Conservation (phyloP, 306 rosid species). For the Luffa acutangula region DNA sequence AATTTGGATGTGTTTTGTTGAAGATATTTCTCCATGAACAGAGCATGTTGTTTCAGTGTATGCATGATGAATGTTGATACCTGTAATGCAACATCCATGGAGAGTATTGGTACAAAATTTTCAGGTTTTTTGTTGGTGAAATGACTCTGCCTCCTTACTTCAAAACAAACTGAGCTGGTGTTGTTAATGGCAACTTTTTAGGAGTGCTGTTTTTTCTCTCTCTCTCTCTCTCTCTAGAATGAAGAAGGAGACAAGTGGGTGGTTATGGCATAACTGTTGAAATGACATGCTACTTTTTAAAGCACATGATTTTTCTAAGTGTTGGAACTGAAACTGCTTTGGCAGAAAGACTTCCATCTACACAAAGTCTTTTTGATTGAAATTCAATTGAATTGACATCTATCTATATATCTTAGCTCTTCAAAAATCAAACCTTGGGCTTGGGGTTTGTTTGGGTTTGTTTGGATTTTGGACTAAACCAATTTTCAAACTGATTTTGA, state of each 20-base stretch:
- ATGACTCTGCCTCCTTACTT: neutral
- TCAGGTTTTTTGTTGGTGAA: neutral
- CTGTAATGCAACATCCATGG: neutral
- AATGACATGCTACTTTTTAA: neutral
- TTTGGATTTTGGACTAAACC: neutral
- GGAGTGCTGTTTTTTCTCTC: neutral
- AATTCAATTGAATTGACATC: neutral
- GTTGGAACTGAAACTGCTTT: neutral
- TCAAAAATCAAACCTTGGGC: too few species aligned
- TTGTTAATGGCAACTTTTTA: neutral
- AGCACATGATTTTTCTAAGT: neutral
- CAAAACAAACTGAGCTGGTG: constrained; percentile 4
- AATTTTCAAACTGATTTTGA: neutral
- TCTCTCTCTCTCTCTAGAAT: neutral
- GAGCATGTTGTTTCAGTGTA: neutral
- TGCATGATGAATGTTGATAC: neutral
- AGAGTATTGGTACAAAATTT: neutral
- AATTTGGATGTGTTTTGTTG: neutral
- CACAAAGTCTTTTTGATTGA: neutral
- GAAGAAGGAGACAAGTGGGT: constrained; percentile 7
- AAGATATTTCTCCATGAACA: neutral
- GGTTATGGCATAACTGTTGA: neutral
- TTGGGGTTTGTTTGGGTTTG: too few species aligned
- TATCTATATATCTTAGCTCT: neutral
- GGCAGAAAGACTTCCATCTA: neutral